phyloP scores from a whole-genome alignment of 1,284 basidiomycete species.

The Ceratobasidium sp. region DNA sequence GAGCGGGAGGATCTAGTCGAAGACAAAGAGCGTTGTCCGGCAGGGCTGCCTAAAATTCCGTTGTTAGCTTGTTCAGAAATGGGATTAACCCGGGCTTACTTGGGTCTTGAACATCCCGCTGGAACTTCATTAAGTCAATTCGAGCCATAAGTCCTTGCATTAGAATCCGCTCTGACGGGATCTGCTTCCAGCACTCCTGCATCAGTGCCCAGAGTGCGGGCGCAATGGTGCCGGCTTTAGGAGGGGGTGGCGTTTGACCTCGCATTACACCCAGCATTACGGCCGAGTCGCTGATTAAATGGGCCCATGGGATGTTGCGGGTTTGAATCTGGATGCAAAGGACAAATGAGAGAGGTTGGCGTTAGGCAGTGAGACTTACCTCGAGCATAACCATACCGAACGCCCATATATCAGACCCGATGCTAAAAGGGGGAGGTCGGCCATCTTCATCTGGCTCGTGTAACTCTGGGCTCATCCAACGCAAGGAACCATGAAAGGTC shows the following conservation, averaged over 20 bases:
- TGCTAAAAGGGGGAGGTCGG: conserved; percentile 27
- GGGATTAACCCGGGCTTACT: conserved; percentile 4
- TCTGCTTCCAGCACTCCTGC: conserved; percentile 37
- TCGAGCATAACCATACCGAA: conserved; percentile 46
- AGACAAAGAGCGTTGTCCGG: conserved; percentile 32
- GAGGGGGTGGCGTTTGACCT: conserved; percentile 29
- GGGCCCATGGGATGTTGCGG: conserved; percentile 25
- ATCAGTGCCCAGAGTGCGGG: conserved; percentile 28
- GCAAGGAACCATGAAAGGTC: conserved; percentile 35
- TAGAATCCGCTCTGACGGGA: conserved; percentile 19
- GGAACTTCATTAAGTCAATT: conserved; percentile 36
- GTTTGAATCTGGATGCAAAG: conserved; percentile 21
- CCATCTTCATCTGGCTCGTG: conserved; percentile 33
- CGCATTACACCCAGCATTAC: conserved; percentile 33
- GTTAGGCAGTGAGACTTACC: conserved; percentile 1
- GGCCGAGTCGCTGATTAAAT: conserved; percentile 31
- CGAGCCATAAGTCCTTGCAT: conserved; percentile 35
- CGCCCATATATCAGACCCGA: conserved; percentile 43
- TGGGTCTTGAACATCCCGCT: conserved; percentile 39
- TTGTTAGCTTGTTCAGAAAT: background rate
- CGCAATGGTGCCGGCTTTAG: conserved; percentile 20
- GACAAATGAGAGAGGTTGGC: background rate
- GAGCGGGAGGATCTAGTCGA: conserved; percentile 25
- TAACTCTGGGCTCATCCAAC: conserved; percentile 41
- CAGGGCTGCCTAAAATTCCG: conserved; percentile 14